These are phyloP conservation scores for Termitomyces sp. DNA, from an alignment of 768 basidiomycete species.

Conservation along the genomic window DNA sequence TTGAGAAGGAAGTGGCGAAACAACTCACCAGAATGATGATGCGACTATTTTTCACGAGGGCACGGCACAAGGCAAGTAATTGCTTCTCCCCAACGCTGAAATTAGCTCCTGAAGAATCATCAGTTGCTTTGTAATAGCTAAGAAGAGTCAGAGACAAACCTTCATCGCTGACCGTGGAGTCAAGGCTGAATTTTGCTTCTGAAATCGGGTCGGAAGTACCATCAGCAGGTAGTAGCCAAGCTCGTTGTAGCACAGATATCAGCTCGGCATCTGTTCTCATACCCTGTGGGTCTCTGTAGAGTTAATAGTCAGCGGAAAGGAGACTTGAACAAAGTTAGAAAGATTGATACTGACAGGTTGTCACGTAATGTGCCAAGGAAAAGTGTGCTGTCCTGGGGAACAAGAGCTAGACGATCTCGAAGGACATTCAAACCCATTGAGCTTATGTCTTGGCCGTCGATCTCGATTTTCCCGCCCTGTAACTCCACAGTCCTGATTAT, in stretches of 20 bases:
- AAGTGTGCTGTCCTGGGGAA: slow-evolving; percentile 62
- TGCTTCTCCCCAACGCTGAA: slow-evolving; percentile 71
- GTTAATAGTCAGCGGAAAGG: background rate
- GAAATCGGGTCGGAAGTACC: slow-evolving; percentile 43
- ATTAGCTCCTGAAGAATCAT: slow-evolving; percentile 45
- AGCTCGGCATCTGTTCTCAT: slow-evolving; percentile 58
- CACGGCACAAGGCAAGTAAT: slow-evolving; percentile 59
- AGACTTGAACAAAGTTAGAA: background rate
- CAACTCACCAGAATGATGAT: slow-evolving; percentile 53
- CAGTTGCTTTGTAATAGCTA: background rate
- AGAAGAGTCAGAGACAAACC: slow-evolving; percentile 31
- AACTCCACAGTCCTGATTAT: slow-evolving; percentile 55
- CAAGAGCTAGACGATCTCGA: slow-evolving; percentile 56
- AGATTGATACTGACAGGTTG: slow-evolving; percentile 37
- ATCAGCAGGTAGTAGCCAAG: slow-evolving; percentile 55
- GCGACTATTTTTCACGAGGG: slow-evolving; percentile 58
- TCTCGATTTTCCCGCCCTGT: slow-evolving; percentile 52
- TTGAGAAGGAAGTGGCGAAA: background rate
- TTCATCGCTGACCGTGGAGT: slow-evolving; percentile 61
- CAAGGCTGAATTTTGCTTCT: slow-evolving; percentile 69
- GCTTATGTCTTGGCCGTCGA: slow-evolving; percentile 53
- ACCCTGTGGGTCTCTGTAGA: slow-evolving; percentile 50
- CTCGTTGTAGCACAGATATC: slow-evolving; percentile 58
- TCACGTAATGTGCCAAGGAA: slow-evolving; percentile 46
- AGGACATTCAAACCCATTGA: slow-evolving; percentile 52